phyloP scores from a whole-genome alignment of 768 basidiomycete species.

The Leucosporidium scottii region DNA sequence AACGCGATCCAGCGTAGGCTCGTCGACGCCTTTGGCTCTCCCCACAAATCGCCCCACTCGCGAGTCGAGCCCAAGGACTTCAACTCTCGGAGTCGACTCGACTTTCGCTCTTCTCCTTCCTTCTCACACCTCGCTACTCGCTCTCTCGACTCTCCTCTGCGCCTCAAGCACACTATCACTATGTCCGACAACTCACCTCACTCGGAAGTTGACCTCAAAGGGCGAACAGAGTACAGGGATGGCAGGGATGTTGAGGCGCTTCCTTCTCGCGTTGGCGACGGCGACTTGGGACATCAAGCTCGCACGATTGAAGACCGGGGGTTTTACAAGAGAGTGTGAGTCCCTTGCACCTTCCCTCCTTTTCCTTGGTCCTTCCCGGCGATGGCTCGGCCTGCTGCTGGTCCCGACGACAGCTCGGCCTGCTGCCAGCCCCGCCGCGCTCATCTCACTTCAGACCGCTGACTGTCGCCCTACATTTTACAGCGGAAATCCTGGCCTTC shows the following conservation, averaged over 20 bases:
- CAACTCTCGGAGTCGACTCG: too few relatives aligned
- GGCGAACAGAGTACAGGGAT: background rate
- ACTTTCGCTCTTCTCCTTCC: too few relatives aligned
- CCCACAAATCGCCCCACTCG: too few relatives aligned
- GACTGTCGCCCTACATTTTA: background rate
- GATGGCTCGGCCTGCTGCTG: background rate
- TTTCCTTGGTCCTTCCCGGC: background rate
- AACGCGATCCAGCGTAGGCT: too few relatives aligned
- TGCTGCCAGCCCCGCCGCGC: background rate
- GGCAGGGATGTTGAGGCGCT: too few relatives aligned
- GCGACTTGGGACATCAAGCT: conserved; percentile 4
- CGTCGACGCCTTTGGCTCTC: too few relatives aligned
- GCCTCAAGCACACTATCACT: too few relatives aligned
- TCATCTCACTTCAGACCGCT: background rate
- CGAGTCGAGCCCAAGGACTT: too few relatives aligned
- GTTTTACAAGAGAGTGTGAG: background rate
- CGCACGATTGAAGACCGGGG: background rate
- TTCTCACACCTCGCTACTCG: too few relatives aligned
- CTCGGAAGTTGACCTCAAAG: background rate
- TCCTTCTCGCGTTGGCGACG: background rate
- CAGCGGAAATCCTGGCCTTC: conserved; percentile 2
- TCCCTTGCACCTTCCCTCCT: background rate
- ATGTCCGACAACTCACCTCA: background rate
- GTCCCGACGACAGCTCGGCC: background rate
- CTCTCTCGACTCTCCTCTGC: too few relatives aligned